Percentiles rank a stretch among this genome's conserved stretches.
These are phyloP conservation scores for Helotiales sp. DNA, from an alignment of 2,329 filamentous ascomycete genomes.

Conservation along the genomic window DNA sequence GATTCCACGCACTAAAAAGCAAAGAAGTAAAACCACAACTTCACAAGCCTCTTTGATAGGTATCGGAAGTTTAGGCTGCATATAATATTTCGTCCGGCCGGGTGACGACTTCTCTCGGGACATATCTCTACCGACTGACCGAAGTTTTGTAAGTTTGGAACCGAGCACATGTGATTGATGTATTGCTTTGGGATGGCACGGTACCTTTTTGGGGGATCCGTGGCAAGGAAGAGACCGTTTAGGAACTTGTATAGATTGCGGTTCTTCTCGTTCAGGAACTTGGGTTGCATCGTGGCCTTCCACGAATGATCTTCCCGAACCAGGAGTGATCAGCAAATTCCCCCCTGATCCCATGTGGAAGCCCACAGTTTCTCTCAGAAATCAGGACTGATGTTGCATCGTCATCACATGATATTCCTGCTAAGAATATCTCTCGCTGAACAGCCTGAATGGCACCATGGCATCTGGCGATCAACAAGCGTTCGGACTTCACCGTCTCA, in stretches of 20 bases:
- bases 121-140: constrained; percentile 2
- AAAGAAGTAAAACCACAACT: neutral
- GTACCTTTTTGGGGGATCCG: constrained; percentile 15
- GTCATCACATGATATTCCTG: constrained; percentile 13
- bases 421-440: constrained; percentile 12
- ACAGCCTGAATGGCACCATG: neutral
- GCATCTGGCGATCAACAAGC: neutral
- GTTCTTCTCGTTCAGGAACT: neutral
- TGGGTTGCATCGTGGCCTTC: constrained; percentile 3
- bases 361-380: neutral
- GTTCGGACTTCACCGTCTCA: constrained; percentile 13
- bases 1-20: constrained; percentile 14
- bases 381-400: neutral
- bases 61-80: constrained; percentile 11
- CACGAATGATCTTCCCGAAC: constrained; percentile 5
- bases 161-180: constrained; percentile 21
- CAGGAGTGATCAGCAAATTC: neutral
- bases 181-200: constrained; percentile 13
- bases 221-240: constrained; percentile 14
- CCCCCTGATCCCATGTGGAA: constrained; percentile 1
- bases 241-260: constrained; percentile 10
- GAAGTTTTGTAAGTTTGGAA: constrained; percentile 18
- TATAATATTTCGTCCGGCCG: constrained; percentile 15
- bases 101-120: constrained; percentile 29
- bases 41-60: constrained; percentile 2